Evolutionary conservation across 2,329 filamentous ascomycete species (phyloP).

Genomic region (Salinomyces thailandicus): DNA sequence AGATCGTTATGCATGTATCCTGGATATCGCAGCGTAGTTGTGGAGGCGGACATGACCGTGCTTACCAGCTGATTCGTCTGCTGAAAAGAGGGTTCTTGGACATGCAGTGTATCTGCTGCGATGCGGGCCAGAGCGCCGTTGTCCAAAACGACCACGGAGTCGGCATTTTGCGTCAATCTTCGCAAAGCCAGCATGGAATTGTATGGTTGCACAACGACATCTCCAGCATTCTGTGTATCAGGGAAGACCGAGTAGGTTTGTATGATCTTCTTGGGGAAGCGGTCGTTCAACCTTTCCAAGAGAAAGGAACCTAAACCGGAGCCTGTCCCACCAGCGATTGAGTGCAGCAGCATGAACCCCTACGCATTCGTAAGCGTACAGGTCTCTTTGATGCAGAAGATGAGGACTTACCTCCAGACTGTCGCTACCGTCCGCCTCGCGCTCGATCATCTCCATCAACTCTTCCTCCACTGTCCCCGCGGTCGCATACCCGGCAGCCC

Average conservation of each 20-base stretch:
- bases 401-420: constrained; percentile 61
- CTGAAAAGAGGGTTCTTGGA: constrained; percentile 90
- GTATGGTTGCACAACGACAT: constrained; percentile 96
- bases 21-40: constrained; percentile 89
- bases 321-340: constrained; percentile 92
- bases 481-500: constrained; percentile 91
- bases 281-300: constrained; percentile 88
- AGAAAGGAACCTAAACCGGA: constrained; percentile 93
- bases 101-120: constrained; percentile 84
- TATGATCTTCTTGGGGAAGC: constrained; percentile 97
- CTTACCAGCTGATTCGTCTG: constrained; percentile 93
- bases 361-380: too few relatives aligned
- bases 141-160: constrained; percentile 93
- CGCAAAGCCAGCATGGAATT: constrained; percentile 92
- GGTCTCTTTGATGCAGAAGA: too few relatives aligned
- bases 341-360: constrained; percentile 98
- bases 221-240: constrained; percentile 73
- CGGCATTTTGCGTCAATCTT: constrained; percentile 85
- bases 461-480: constrained; percentile 90
- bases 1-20: constrained; percentile 99
- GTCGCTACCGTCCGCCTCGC: constrained; percentile 95
- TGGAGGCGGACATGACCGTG: constrained; percentile 98
- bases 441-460: constrained; percentile 98
- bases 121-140: constrained; percentile 91
- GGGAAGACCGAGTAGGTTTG: constrained; percentile 99